Conservation (phyloP, 208 protist genomes). For the Lotmaria passim region DNA sequence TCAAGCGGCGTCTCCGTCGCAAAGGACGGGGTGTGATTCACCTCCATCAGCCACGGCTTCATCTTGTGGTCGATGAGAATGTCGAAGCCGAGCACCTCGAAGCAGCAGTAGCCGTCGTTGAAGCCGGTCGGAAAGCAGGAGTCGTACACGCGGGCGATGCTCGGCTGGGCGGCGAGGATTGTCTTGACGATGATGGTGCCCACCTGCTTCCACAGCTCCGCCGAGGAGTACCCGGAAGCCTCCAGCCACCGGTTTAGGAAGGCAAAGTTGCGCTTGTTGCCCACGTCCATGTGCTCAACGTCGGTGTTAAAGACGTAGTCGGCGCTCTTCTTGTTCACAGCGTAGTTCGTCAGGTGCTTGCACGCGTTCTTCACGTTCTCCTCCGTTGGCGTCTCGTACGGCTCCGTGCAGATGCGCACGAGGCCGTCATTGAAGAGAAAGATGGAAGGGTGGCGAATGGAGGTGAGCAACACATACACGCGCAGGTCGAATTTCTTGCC, state of each 20-base stretch:
- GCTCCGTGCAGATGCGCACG: constrained; percentile 93
- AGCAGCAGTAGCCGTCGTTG: constrained; percentile 94
- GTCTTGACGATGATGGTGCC: constrained; percentile 90
- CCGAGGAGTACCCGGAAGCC: constrained; percentile 51
- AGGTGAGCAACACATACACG: constrained; percentile 95
- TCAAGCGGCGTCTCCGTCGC: constrained; percentile 93
- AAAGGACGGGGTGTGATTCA: constrained; percentile 97
- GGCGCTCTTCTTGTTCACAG: constrained; percentile 94
- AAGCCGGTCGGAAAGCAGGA: constrained; percentile 85
- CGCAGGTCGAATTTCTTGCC: constrained; percentile 96
- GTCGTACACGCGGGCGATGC: constrained; percentile 91
- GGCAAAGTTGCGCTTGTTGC: constrained; percentile 93
- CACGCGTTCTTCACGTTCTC: constrained; percentile 85
- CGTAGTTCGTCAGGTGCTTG: constrained; percentile 98
- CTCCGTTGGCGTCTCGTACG: constrained; percentile 86
- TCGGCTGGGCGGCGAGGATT: constrained; percentile 92
- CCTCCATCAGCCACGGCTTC: constrained; percentile 96
- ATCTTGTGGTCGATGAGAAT: constrained; percentile 94
- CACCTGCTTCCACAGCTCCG: constrained; percentile 81
- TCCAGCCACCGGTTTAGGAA: constrained; percentile 90
- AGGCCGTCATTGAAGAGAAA: constrained; percentile 95
- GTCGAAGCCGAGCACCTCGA: constrained; percentile 97
- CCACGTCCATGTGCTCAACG: constrained; percentile 65
- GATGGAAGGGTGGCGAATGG: constrained; percentile 86
- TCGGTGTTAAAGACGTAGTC: constrained; percentile 93